Base-by-base conservation (phyloP, 352 stramenopile genomes). In the Pythium vanterpoolii region DNA sequence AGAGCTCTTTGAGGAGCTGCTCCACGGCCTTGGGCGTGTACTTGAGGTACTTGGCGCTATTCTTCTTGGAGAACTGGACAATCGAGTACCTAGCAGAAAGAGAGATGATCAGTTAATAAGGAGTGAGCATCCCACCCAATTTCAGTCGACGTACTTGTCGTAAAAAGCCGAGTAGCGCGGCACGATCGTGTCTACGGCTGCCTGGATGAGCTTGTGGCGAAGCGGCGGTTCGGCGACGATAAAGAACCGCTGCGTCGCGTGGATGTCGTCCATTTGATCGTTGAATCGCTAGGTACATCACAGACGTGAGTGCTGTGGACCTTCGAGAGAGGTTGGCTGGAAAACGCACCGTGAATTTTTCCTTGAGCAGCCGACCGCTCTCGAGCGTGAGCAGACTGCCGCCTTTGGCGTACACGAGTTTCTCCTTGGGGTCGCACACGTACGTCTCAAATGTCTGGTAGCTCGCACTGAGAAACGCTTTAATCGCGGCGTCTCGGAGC, bases 21-120 rank as follows among this genome's bases (percentile, higher is more conserved):
- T 96, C 86, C 27, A 86, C 83, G 31, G 83, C 87, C 73, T 76
- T 82, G 49, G 86, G 92, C 42, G 76, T 88, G 62, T 94, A 96
- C 64, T 95, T 95, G 33, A 96, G 77, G 53, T 96, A 96, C 65
- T 79, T 91, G 53, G 85, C 77, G 50, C 80, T 83, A 63, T 96
- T 90, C 56, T 96, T 96, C 72, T 91, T 96, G n/a, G 89, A 96
- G 54, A 97, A 96, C 33, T 95, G 86, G 48, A 98, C 76, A 11
- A 74, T 68, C 9, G 87, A 96, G 74, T 97, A 98, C 59, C 84
- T 93, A 62, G 34, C 1, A 16, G 34, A 1, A 42, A 19, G 34
- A n/a, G 34, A 42, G 34, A 9, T 5, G 19, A 18, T 21, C 3
- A 42, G 14, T 42, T 7, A 42, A 21, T 42, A 42, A 47, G 18